These are phyloP conservation scores for Inonotus hispidus DNA, from an alignment of 1,284 basidiomycete species.

Conservation along the genomic window DNA sequence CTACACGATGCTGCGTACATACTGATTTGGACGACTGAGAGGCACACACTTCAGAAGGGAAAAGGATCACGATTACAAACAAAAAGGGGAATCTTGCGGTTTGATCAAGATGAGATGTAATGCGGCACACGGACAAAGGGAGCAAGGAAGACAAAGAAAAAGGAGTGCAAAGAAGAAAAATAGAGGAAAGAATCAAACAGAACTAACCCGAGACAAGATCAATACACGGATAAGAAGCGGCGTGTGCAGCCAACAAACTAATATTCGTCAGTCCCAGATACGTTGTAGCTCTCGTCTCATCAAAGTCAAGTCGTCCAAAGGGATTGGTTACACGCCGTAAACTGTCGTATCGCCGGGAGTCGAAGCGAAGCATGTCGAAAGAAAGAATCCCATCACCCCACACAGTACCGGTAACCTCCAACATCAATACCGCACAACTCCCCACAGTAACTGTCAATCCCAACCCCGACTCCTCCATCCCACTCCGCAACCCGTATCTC, in stretches of 20 bases:
- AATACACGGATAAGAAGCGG: conserved; percentile 8
- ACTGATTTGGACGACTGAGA: no score
- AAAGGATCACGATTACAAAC: no score
- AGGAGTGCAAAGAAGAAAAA: background rate
- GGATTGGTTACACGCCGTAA: background rate
- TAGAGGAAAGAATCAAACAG: background rate
- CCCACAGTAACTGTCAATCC: no score
- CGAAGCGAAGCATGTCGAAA: no score
- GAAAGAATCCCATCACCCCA: no score
- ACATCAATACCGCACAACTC: no score
- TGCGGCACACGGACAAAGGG: background rate
- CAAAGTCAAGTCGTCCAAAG: background rate
- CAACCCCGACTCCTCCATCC: background rate
- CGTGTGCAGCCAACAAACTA: background rate
- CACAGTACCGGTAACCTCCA: background rate
- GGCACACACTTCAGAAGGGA: no score
- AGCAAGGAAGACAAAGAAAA: background rate
- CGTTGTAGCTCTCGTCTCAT: background rate
- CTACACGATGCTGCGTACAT: background rate
- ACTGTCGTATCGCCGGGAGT: no score
- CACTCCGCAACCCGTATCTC: no score
- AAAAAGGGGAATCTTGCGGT: no score
- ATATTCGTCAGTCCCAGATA: background rate
- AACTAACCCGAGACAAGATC: background rate
- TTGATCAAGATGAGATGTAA: no score